A percentile compares a stretch with the other conserved stretches of the same genome.
Evolutionary conservation across 257 asterid species (phyloP).

Genomic region (Solanum rostratum): DNA sequence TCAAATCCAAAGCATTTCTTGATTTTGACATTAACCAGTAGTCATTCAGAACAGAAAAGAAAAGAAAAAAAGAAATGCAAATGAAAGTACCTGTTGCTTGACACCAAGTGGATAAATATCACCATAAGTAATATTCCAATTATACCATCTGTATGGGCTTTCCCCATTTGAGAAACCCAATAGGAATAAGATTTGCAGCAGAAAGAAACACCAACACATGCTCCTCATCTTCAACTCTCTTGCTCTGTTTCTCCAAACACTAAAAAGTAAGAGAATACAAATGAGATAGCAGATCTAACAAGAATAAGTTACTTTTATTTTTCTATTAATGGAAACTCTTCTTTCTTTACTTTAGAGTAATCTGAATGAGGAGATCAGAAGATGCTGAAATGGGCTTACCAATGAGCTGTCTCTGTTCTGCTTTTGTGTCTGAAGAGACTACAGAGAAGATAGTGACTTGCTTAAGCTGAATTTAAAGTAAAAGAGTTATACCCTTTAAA

Average conservation of each 20-base stretch:
- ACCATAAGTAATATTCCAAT: slow-evolving; percentile 37
- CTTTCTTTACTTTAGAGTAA: not conserved
- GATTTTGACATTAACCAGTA: no score
- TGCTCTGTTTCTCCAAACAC: not conserved
- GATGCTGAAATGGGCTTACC: not conserved
- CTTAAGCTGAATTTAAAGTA: not conserved
- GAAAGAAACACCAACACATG: slow-evolving; percentile 4
- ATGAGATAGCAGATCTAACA: not conserved
- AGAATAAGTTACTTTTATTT: not conserved
- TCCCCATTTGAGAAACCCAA: slow-evolving; percentile 17
- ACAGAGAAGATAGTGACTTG: not conserved
- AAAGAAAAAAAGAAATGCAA: no score
- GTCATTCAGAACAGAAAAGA: no score
- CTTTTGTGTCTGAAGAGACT: not conserved
- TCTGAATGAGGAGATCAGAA: not conserved
- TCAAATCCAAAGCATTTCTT: not conserved
- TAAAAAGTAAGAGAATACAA: not conserved
- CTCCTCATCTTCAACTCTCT: slow-evolving; percentile 4
- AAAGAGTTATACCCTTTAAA: not conserved
- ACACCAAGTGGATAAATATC: slow-evolving; percentile 44
- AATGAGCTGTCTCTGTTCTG: not conserved
- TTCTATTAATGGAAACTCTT: not conserved
- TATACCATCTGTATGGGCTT: slow-evolving; percentile 26
- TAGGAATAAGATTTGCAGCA: not conserved
- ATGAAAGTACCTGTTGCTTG: slow-evolving; percentile 26